A percentile compares a stretch with the other conserved stretches of the same genome.
Evolutionary conservation across 2,329 filamentous ascomycete species (phyloP).

Genomic region (Rutstroemia sp.): DNA sequence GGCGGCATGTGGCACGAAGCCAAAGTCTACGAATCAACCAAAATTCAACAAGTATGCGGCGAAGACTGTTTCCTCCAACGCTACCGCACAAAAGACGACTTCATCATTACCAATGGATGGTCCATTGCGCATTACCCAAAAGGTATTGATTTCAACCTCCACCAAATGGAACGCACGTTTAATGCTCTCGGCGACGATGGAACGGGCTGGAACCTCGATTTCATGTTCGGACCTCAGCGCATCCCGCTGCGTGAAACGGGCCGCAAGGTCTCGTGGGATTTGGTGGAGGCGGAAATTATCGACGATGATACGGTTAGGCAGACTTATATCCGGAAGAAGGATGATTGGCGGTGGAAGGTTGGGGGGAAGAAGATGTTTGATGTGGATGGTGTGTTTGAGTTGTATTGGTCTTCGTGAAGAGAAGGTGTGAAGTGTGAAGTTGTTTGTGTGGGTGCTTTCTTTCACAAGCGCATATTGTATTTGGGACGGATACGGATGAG

Average conservation of each 20-base stretch:
- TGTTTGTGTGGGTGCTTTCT: not conserved
- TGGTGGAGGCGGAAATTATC: slow-evolving; percentile 41
- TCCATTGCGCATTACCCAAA: slow-evolving; percentile 25
- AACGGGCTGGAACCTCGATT: slow-evolving; percentile 34
- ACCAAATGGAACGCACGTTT: slow-evolving; percentile 28
- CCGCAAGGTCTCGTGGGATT: slow-evolving; percentile 46
- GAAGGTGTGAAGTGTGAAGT: not conserved
- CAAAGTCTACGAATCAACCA: slow-evolving; percentile 20
- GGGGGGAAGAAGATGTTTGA: slow-evolving; percentile 42
- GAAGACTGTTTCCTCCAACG: slow-evolving; percentile 29
- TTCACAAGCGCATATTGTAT: no score
- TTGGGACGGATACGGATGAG: not conserved
- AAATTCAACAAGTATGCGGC: slow-evolving; percentile 26
- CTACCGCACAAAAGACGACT: slow-evolving; percentile 26
- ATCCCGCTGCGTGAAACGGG: slow-evolving; percentile 41
- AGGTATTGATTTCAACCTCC: slow-evolving; percentile 26
- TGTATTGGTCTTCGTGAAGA: slow-evolving; percentile 45
- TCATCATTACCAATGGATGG: slow-evolving; percentile 27
- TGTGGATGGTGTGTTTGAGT: slow-evolving; percentile 47
- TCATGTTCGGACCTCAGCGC: slow-evolving; percentile 43
- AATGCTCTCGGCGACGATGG: slow-evolving; percentile 21
- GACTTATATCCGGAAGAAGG: slow-evolving; percentile 44
- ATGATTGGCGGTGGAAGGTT: slow-evolving; percentile 45
- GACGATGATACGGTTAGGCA: slow-evolving; percentile 45
- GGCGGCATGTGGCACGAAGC: slow-evolving; percentile 47